Conservation (phyloP, 139 green algal genomes). For the Dunaliella primolecta region DNA sequence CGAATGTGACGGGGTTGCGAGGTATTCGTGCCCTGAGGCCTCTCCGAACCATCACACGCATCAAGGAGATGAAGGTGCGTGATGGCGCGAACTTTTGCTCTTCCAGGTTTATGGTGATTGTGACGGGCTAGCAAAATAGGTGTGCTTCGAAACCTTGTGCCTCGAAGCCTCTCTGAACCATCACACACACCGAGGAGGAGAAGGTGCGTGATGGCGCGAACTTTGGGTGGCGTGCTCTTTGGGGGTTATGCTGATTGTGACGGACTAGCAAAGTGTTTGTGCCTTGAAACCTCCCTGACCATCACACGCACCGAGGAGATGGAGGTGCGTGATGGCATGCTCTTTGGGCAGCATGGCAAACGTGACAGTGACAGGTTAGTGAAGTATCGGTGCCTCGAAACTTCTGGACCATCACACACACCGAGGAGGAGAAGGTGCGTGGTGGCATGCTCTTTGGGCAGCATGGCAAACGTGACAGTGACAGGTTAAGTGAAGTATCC, state of each 20-base stretch:
- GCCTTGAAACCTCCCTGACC: conserved; percentile 57
- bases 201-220: conserved; percentile 38
- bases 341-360: no score
- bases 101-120: conserved; percentile 42
- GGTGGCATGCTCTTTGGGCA: no score
- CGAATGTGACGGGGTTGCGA: conserved; percentile 56
- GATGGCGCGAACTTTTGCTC: no score
- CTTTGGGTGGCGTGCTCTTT: no score
- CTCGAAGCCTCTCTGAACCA: conserved; percentile 62
- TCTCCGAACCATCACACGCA: conserved; percentile 59
- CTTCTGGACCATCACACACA: conserved; percentile 66
- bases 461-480: conserved; percentile 54
- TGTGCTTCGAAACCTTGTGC: no score
- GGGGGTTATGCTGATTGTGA: conserved; percentile 49
- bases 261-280: conserved; percentile 49
- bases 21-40: conserved; percentile 66
- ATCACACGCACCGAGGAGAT: conserved; percentile 53
- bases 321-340: conserved; percentile 36
- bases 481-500: conserved; percentile 47
- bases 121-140: conserved; percentile 53
- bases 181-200: conserved; percentile 50
- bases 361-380: conserved; percentile 51
- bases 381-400: no score
- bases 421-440: conserved; percentile 48
- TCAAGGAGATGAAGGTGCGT: conserved; percentile 49